These are phyloP conservation scores for Porodaedalea pini DNA, from an alignment of 1,284 basidiomycete species.

Conservation along the genomic window DNA sequence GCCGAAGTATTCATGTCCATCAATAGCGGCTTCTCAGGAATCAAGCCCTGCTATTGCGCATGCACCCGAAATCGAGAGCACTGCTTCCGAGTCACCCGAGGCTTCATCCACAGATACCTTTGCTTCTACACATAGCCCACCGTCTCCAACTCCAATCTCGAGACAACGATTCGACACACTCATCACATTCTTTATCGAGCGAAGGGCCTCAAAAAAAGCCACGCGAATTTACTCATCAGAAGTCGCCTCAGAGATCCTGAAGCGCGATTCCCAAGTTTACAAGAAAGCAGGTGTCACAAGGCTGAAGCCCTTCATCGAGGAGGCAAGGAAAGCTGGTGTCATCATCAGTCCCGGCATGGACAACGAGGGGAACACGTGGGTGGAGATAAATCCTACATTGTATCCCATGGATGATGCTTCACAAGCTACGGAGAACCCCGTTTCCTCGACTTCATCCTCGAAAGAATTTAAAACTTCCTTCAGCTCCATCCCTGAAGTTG, in stretches of 20 bases:
- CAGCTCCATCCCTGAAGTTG: background rate
- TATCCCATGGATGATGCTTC: background rate
- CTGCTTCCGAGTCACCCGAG: background rate
- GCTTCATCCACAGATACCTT: background rate
- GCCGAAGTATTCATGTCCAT: too few relatives aligned
- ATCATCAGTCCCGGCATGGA: slow-evolving; percentile 39
- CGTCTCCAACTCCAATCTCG: background rate
- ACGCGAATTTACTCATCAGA: slow-evolving; percentile 40
- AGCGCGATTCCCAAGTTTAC: slow-evolving; percentile 37
- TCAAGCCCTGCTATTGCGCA: too few relatives aligned
- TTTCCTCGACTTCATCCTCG: background rate
- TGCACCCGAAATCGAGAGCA: too few relatives aligned
- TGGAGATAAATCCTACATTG: background rate
- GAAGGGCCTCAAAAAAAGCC: slow-evolving; percentile 29
- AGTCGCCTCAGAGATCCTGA: slow-evolving; percentile 33
- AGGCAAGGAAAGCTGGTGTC: slow-evolving; percentile 44
- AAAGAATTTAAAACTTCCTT: background rate
- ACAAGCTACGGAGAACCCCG: background rate
- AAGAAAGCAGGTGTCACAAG: slow-evolving; percentile 38
- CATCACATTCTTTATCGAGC: slow-evolving; percentile 25
- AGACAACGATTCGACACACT: slow-evolving; percentile 4
- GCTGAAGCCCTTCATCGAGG: slow-evolving; percentile 43
- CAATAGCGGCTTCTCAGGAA: too few relatives aligned
- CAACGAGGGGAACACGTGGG: background rate
- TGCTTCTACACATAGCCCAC: background rate